Evolutionary conservation across 768 basidiomycete genomes (phyloP), one percentile per base, ranked within the genome.

Genomic region (Rhizopogon vinicolor): DNA sequence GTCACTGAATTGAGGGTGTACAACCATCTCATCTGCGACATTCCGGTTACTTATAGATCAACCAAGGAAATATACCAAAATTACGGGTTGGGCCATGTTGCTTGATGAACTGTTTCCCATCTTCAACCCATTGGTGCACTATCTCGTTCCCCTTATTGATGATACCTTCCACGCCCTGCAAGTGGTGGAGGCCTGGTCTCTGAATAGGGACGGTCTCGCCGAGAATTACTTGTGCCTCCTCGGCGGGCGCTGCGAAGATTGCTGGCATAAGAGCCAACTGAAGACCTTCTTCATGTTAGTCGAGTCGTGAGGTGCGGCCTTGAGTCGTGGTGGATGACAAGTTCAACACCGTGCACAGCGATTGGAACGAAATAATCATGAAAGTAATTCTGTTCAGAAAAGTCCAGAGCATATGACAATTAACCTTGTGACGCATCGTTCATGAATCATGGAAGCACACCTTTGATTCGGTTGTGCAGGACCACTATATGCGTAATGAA

Each of bases 51-150:
- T 48, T 41, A 49, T 14, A 43, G 25, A 25, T 0, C 6, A 8
- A 44, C 29, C 19, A 28, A 7, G 29, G 18, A 10, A 19, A 7
- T 7, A 52, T 18, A n/a, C 50, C 25, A 10, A 7, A 76, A 86
- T 70, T 63, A 92, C 91, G 92, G 41, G 81, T 71, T 31, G 91
- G 61, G 18, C 80, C 84, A 49, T 87, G 78, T 72, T 90, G 81
- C 66, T 84, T 81, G 54, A 90, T 76, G 62, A 80, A 90, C 61
- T 86, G 74, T 65, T 75, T 80, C 18, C 86, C 87, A 25, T 81
- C 70, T 52, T 85, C 78, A 29, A 73, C 63, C 87, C 86, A 90
- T 60, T 79, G 78, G 72, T 86, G 74, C 54, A 83, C 61, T 53
- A 77, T 78, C 52, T 75, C 69, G 69, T 77, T 79, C 22, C 75